phyloP scores from a whole-genome alignment of 208 protist genomes.

The Crithidia acanthocephali region DNA sequence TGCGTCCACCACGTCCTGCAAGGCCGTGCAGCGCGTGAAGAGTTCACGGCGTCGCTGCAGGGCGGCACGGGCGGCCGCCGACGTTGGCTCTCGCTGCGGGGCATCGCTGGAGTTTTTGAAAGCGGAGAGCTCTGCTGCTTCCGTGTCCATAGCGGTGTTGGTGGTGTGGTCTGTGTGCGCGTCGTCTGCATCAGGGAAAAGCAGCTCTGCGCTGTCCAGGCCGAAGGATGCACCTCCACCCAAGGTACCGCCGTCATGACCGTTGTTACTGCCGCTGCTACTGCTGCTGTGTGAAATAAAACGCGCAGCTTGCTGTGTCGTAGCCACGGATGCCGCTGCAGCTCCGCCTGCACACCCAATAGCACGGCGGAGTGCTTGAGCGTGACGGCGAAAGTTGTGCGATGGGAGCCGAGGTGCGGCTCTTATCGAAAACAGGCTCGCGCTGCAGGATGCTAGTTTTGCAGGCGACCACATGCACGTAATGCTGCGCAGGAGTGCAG shows the following conservation, averaged over 20 bases:
- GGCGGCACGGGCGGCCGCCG: slow-evolving; percentile 11
- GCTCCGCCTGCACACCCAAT: too few species aligned
- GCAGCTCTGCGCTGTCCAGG: slow-evolving; percentile 4
- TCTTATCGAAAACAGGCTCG: not conserved
- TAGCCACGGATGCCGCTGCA: too few species aligned
- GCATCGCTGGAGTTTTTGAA: not conserved
- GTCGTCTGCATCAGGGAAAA: not conserved
- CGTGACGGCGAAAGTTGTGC: not conserved
- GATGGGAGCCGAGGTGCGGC: not conserved
- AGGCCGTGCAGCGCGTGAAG: slow-evolving; percentile 11
- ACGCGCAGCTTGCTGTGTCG: not conserved
- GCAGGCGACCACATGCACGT: not conserved
- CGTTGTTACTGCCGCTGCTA: too few species aligned
- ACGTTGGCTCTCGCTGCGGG: slow-evolving; percentile 13
- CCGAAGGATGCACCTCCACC: not conserved
- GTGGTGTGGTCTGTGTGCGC: not conserved
- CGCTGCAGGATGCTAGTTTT: not conserved
- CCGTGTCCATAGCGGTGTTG: too few species aligned
- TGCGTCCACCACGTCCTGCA: slow-evolving; percentile 29
- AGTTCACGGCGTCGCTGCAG: slow-evolving; percentile 24
- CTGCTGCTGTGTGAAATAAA: not conserved
- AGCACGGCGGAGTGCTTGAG: too few species aligned
- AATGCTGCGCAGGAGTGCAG: not conserved
- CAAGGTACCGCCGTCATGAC: too few species aligned
- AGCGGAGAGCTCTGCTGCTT: not conserved